phyloP scores from a whole-genome alignment of 2,329 filamentous ascomycete species.

The Apiospora arundinis region DNA sequence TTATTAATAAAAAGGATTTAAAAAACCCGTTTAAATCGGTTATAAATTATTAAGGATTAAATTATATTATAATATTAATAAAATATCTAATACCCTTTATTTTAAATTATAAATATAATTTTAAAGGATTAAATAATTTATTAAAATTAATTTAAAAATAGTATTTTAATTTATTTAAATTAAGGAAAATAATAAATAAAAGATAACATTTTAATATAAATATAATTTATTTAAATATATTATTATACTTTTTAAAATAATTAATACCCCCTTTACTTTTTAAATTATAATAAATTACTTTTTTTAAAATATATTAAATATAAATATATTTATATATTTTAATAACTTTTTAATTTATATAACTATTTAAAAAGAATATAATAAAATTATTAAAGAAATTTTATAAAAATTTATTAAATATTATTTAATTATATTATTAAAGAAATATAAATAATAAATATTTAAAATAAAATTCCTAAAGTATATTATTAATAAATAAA shows the following conservation, averaged over 20 bases:
- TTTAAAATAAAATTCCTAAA: not conserved
- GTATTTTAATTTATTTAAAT: not conserved
- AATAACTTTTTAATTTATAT: not conserved
- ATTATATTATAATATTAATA: not conserved
- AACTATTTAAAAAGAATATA: not conserved
- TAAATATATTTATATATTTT: not conserved
- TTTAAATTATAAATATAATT: not conserved
- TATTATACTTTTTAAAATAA: not conserved
- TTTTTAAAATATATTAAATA: not conserved
- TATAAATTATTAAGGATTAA: not conserved
- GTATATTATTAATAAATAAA: not conserved
- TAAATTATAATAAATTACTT: not conserved
- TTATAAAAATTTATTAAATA: not conserved
- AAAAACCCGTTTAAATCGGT: not conserved
- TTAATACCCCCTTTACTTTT: not conserved
- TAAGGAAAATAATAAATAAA: not conserved
- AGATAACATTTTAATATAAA: not conserved
- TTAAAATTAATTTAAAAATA: not conserved
- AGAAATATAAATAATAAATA: not conserved
- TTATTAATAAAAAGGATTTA: not conserved
- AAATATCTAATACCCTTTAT: not conserved
- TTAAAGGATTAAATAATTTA: not conserved
- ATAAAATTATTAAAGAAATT: not conserved
- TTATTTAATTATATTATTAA: conserved; percentile 1
- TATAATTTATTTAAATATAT: not conserved